Conservation (phyloP, 2,329 filamentous ascomycete genomes). For the Aspergillus pseudoviridinutans region DNA sequence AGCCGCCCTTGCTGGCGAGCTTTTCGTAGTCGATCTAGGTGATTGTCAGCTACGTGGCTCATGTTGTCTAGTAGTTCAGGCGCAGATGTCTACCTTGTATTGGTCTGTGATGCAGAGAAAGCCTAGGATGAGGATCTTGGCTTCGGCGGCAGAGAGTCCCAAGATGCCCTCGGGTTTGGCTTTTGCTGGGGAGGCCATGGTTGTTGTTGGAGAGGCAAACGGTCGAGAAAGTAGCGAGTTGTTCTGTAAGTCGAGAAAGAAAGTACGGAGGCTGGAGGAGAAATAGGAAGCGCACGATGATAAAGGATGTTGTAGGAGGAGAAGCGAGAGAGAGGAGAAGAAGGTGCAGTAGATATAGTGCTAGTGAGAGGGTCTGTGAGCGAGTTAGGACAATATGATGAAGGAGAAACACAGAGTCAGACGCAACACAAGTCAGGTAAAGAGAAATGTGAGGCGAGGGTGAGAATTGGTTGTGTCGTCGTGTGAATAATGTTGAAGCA, state of each 20-base stretch:
- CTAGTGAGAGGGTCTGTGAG: background rate
- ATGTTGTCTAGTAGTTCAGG: background rate
- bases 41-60: background rate
- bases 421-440: background rate
- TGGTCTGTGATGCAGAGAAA: conserved; percentile 8
- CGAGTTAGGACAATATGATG: background rate
- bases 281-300: background rate
- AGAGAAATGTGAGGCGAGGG: background rate
- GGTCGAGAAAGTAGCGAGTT: background rate
- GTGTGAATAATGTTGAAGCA: background rate
- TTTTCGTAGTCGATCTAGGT: conserved; percentile 37
- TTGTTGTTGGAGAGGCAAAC: background rate
- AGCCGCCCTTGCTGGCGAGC: conserved; percentile 32
- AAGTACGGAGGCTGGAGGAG: conserved; percentile 1
- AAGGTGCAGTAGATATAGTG: conserved; percentile 4
- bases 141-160: conserved; percentile 14
- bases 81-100: conserved; percentile 11
- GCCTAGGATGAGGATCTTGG: conserved; percentile 18
- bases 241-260: background rate
- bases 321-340: background rate
- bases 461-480: background rate
- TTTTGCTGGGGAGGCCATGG: conserved; percentile 12
- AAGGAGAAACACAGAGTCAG: conserved; percentile 1
- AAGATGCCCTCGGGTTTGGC: conserved; percentile 14
- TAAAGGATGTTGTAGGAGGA: background rate